A percentile compares a stretch with the other conserved stretches of the same genome.
Evolutionary conservation across 2,329 filamentous ascomycete genomes (phyloP).

Genomic region (Nannizziopsis barbatae): DNA sequence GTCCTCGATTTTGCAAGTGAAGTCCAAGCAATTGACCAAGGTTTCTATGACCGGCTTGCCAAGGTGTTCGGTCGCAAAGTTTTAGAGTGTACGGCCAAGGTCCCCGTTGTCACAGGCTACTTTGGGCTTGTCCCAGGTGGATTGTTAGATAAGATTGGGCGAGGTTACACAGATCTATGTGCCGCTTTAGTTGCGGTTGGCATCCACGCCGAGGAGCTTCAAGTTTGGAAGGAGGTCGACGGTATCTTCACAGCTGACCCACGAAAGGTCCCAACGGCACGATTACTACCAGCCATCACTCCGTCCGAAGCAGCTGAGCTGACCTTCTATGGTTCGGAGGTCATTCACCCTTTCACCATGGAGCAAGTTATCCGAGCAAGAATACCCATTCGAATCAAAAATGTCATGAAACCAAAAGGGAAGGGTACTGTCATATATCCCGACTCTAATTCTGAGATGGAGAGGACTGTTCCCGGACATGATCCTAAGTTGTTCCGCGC

Average conservation of each 20-base stretch:
- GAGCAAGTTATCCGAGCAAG: constrained; percentile 65
- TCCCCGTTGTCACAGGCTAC: constrained; percentile 81
- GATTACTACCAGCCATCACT: constrained; percentile 76
- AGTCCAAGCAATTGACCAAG: constrained; percentile 48
- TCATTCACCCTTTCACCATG: constrained; percentile 98
- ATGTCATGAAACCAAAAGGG: constrained; percentile 55
- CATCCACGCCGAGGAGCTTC: constrained; percentile 73
- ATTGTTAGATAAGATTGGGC: constrained; percentile 79
- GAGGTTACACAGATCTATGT: constrained; percentile 93
- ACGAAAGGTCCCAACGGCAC: constrained; percentile 82
- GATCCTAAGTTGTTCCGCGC: constrained; percentile 45
- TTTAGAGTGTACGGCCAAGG: constrained; percentile 51
- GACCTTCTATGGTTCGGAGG: constrained; percentile 88
- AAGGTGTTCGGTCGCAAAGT: constrained; percentile 54
- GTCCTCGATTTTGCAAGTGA: constrained; percentile 55
- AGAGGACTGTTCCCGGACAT: constrained; percentile 43
- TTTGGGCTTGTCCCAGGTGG: constrained; percentile 90
- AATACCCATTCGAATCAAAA: constrained; percentile 59
- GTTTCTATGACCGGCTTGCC: constrained; percentile 59
- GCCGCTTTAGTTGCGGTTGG: constrained; percentile 86
- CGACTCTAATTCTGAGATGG: constrained; percentile 48
- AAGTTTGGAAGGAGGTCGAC: constrained; percentile 99
- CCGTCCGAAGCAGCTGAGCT: constrained; percentile 91
- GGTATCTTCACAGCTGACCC: constrained; percentile 84
- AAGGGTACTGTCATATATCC: constrained; percentile 60